Percentiles rank a stretch among this genome's conserved stretches.
Conservation (phyloP, 2,329 filamentous ascomycete genomes). For the Phaeoacremonium minimum region DNA sequence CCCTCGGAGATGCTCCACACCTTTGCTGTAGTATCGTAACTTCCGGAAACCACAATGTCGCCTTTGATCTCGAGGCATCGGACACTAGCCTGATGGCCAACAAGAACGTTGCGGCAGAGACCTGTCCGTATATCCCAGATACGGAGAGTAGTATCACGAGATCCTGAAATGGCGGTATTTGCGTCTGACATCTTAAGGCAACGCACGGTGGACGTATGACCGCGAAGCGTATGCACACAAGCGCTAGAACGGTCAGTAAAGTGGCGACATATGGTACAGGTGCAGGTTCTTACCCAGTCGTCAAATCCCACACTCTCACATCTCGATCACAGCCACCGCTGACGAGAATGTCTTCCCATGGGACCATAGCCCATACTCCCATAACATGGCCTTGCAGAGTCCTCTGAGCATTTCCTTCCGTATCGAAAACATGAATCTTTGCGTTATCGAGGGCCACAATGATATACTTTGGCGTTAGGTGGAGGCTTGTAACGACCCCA, state of each 20-base stretch:
- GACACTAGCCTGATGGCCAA: slow-evolving; percentile 93
- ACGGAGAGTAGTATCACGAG: slow-evolving; percentile 86
- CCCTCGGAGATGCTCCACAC: slow-evolving; percentile 98
- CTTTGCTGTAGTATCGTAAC: slow-evolving; percentile 93
- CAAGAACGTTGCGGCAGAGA: slow-evolving; percentile 83
- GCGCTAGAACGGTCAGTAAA: slow-evolving; percentile 43
- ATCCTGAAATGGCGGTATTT: slow-evolving; percentile 93
- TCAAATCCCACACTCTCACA: slow-evolving; percentile 94
- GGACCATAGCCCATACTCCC: slow-evolving; percentile 99
- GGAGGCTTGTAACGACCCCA: slow-evolving; percentile 91
- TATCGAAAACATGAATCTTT: slow-evolving; percentile 97
- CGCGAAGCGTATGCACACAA: slow-evolving; percentile 78
- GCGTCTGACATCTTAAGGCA: slow-evolving; percentile 97
- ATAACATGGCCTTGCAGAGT: slow-evolving; percentile 94
- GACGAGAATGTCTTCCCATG: slow-evolving; percentile 91
- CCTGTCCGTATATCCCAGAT: slow-evolving; percentile 93
- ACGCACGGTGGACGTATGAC: slow-evolving; percentile 93
- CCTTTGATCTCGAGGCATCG: slow-evolving; percentile 93
- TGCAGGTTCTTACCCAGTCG: slow-evolving; percentile 65
- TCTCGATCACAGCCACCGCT: slow-evolving; percentile 96
- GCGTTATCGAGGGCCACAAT: slow-evolving; percentile 97
- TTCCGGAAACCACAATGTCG: slow-evolving; percentile 95
- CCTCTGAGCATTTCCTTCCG: slow-evolving; percentile 80
- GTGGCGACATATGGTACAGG: too few relatives aligned
- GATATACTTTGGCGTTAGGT: slow-evolving; percentile 93